These are phyloP conservation scores for Clonostachys solani DNA, from an alignment of 2,329 filamentous ascomycete genomes.

Conservation along the genomic window DNA sequence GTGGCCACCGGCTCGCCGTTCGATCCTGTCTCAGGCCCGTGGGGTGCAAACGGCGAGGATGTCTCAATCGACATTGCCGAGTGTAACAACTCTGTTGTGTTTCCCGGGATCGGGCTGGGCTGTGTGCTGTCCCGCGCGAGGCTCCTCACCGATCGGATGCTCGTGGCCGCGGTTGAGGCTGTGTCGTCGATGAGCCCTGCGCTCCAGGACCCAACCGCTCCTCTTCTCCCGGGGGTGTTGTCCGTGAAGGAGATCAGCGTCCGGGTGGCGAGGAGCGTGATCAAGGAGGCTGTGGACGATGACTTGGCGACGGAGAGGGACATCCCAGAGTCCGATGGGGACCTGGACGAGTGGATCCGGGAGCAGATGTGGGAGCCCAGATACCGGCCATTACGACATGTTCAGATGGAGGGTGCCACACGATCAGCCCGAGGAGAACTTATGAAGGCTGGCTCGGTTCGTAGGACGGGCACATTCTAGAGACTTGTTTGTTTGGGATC, in stretches of 20 bases:
- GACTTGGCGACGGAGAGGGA: conserved; percentile 58
- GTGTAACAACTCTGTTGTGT: conserved; percentile 85
- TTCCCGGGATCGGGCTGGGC: conserved; percentile 82
- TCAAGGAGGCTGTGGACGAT: conserved; percentile 66
- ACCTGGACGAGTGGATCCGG: conserved; percentile 66
- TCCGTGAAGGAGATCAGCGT: conserved; percentile 74
- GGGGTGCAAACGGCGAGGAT: conserved; percentile 40
- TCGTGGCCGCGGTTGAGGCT: conserved; percentile 73
- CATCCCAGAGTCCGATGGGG: conserved; percentile 57
- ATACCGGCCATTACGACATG: conserved; percentile 60
- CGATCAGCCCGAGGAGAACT: conserved; percentile 45
- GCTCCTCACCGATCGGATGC: conserved; percentile 70
- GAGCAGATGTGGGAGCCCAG: conserved; percentile 78
- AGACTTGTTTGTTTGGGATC: too few species aligned
- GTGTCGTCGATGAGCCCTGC: conserved; percentile 70
- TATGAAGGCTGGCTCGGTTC: conserved; percentile 18
- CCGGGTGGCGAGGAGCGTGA: conserved; percentile 71
- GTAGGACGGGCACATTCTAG: too few species aligned
- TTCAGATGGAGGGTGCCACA: conserved; percentile 45
- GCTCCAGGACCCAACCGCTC: conserved; percentile 54
- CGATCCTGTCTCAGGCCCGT: conserved; percentile 61
- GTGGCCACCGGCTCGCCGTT: conserved; percentile 85
- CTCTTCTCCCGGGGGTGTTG: conserved; percentile 72
- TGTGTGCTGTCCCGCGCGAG: conserved; percentile 65
- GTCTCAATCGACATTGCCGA: conserved; percentile 57